Evolutionary conservation across 2,329 filamentous ascomycete genomes (phyloP), one percentile per base, ranked within the genome.

Genomic region (Talaromyces sp.): DNA sequence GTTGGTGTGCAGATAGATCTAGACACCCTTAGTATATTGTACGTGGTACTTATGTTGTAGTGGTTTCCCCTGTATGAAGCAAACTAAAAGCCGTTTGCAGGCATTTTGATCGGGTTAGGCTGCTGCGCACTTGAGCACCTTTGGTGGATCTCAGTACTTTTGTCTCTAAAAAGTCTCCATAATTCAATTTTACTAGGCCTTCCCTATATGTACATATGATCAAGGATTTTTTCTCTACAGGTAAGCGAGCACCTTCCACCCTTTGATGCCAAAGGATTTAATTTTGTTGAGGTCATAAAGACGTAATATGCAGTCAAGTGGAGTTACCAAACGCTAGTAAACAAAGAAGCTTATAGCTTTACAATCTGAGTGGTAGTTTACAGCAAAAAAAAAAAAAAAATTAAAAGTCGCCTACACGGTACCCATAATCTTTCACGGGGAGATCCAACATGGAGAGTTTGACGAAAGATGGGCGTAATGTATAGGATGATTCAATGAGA

Each of bases 271-370:
- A 11, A 35, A 14, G 32, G 24, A 27, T 27, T 9, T 5, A 27
- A 27, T 27, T 9, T 27, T n/a, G n/a, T n/a, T 46, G 32, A 36
- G 30, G 35, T 46, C 43, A 35, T 24, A 20, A 46, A 36, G 30
- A 46, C 33, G 43, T 46, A 46, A 46, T 46, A 22, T n/a, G 33
- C 19, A 29, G 4, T 13, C 4, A 46, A 46, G 43, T 46, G 43
- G 43, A 42, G 30, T 33, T 17, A 13, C n/a, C 17, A 10, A 33
- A 27, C 24, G 9, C 5, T 17, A 36, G 24, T 27, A 27, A 27
- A 27, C 24, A 27, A 27, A 27, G 24, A 27, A 27, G 24, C 24
- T 27, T 27, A 27, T 27, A 27, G 24, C 24, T 32, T 32, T 32
- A 11, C 6, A 7, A 32, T 32, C 30, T 11, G 10, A 3, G 30